These are phyloP conservation scores for Talaromyces verruculosus DNA, from an alignment of 2,329 filamentous ascomycete species.

Conservation along the genomic window DNA sequence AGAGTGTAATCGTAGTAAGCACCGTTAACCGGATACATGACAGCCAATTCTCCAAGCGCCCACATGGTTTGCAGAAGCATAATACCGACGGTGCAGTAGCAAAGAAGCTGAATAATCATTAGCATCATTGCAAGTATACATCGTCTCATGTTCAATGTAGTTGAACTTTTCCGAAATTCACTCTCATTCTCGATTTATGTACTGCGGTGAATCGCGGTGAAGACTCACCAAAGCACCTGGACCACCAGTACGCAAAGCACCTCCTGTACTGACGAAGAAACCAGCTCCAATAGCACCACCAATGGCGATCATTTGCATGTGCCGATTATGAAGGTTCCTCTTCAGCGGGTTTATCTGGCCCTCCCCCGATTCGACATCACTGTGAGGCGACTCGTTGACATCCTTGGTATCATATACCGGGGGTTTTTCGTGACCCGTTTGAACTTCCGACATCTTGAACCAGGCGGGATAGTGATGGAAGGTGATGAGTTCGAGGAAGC, in stretches of 20 bases:
- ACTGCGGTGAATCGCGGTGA: background rate
- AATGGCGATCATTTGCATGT: slow-evolving; percentile 35
- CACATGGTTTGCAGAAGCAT: slow-evolving; percentile 62
- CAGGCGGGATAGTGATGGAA: background rate
- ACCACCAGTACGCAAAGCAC: slow-evolving; percentile 38
- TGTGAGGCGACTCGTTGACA: slow-evolving; percentile 12
- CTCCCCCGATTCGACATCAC: slow-evolving; percentile 12
- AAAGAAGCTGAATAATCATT: slow-evolving; percentile 28
- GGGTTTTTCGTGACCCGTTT: slow-evolving; percentile 6
- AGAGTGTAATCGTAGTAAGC: slow-evolving; percentile 63
- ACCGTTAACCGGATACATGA: slow-evolving; percentile 63
- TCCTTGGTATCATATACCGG: slow-evolving; percentile 14
- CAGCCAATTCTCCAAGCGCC: slow-evolving; percentile 61
- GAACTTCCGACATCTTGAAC: slow-evolving; percentile 15
- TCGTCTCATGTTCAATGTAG: background rate
- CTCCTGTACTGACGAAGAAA: slow-evolving; percentile 44
- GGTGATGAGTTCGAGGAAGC: background rate
- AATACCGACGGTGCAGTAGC: slow-evolving; percentile 56
- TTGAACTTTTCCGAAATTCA: background rate
- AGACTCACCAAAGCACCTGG: slow-evolving; percentile 33
- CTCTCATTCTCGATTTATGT: background rate
- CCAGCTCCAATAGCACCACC: slow-evolving; percentile 43
- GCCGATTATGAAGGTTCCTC: slow-evolving; percentile 32
- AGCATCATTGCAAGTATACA: background rate
- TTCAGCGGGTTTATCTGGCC: slow-evolving; percentile 30